These are phyloP conservation scores for Fusarium bactridioides DNA, from an alignment of 2,329 filamentous ascomycete species.

Conservation along the genomic window DNA sequence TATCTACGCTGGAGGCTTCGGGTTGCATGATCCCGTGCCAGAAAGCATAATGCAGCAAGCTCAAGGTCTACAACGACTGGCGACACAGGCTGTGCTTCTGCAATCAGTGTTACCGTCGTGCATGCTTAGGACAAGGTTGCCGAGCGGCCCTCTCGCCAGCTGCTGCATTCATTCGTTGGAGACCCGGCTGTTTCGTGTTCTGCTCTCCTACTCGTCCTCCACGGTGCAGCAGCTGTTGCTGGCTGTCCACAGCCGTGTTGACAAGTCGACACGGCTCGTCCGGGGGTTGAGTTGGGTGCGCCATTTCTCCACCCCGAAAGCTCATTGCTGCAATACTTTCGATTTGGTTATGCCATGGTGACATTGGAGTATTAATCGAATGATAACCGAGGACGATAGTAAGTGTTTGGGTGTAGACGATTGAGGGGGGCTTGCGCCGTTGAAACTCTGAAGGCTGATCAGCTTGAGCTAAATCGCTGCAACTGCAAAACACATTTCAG, in stretches of 20 bases:
- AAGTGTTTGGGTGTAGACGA: background rate
- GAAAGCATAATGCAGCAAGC: conserved; percentile 23
- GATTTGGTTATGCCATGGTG: conserved; percentile 22
- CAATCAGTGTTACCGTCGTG: conserved; percentile 32
- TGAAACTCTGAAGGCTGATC: conserved; percentile 28
- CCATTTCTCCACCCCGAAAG: conserved; percentile 38
- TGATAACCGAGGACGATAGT: background rate
- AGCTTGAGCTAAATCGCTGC: conserved; percentile 13
- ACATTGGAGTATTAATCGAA: background rate
- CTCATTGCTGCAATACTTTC: conserved; percentile 35
- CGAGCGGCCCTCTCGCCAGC: conserved; percentile 19
- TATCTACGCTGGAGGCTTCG: background rate
- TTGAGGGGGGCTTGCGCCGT: conserved; percentile 30
- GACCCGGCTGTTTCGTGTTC: conserved; percentile 26
- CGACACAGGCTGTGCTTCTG: conserved; percentile 30
- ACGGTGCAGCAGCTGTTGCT: conserved; percentile 16
- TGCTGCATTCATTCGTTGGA: conserved; percentile 23
- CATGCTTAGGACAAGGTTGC: conserved; percentile 30
- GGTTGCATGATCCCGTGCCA: conserved; percentile 5
- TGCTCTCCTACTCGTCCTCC: conserved; percentile 19
- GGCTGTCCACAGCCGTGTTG: conserved; percentile 34
- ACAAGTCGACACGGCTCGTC: conserved; percentile 34
- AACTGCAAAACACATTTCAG: conserved; percentile 17
- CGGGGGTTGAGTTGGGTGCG: conserved; percentile 34
- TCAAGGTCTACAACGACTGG: conserved; percentile 23